Evolutionary conservation across 106 monocot genomes (phyloP).

Genomic region (Gastrodia elata): DNA sequence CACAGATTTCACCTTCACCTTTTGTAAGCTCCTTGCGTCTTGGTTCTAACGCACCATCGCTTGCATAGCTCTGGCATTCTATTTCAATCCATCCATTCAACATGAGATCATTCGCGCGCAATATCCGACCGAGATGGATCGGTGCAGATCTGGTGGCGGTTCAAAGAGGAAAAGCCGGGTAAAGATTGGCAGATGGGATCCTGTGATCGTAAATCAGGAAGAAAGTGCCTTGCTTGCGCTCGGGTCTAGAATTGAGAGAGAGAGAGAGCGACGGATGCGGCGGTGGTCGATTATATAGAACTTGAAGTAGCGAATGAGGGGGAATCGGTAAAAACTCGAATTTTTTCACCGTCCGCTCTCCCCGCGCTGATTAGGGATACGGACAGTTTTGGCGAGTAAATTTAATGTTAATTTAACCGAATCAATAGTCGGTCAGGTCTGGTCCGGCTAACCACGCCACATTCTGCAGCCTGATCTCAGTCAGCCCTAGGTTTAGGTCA

Average conservation of each 20-base stretch:
- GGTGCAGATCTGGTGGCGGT: neutral
- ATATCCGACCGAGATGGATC: neutral
- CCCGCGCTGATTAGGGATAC: neutral
- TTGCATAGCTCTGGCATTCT: conserved; percentile 72
- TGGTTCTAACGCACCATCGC: conserved; percentile 27
- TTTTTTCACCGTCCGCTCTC: neutral
- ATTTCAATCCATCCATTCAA: conserved; percentile 35
- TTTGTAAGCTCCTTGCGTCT: conserved; percentile 11
- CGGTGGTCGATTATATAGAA: neutral
- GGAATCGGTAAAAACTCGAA: neutral
- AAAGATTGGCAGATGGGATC: neutral
- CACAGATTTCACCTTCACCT: conserved; percentile 8
- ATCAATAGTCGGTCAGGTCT: too few species aligned
- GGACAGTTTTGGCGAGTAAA: neutral
- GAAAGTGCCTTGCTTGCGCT: neutral
- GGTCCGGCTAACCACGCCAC: too few species aligned
- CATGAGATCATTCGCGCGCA: neutral
- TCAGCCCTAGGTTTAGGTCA: too few species aligned
- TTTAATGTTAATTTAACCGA: too few species aligned
- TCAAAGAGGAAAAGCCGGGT: neutral
- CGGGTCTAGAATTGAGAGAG: neutral
- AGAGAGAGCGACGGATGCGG: neutral
- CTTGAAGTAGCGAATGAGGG: neutral
- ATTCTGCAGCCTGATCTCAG: too few species aligned
- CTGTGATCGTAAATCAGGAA: neutral